Evolutionary conservation across 441 rosid species (phyloP).

Genomic region (Erodium chrysanthum): DNA sequence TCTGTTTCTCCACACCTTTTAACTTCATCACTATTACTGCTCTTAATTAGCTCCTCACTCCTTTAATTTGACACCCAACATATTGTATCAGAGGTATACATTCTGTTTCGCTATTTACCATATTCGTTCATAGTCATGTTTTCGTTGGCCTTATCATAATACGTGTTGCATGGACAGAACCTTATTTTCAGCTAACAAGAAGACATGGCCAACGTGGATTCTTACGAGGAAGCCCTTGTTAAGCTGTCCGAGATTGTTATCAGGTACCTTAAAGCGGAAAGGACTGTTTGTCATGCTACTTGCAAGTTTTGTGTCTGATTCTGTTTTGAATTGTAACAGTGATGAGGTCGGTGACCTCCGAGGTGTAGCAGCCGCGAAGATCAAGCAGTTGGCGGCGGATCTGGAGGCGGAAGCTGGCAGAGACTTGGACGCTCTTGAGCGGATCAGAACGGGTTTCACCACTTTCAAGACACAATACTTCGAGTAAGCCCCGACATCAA

Average conservation of each 20-base stretch:
- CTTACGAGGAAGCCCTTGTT: background rate
- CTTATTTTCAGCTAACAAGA: background rate
- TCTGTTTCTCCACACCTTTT: background rate
- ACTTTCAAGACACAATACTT: slow-evolving; percentile 1
- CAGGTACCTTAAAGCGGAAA: background rate
- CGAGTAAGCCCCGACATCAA: too few relatives aligned
- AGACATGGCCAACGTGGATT: background rate
- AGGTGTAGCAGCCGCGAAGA: background rate
- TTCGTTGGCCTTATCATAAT: too few relatives aligned
- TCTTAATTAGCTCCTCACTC: background rate
- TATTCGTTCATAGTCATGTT: too few relatives aligned
- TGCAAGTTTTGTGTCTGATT: too few relatives aligned
- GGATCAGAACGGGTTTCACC: background rate
- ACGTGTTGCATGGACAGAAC: too few relatives aligned
- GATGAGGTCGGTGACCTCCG: background rate
- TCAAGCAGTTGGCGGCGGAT: background rate
- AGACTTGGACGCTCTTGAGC: background rate
- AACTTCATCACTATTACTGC: background rate
- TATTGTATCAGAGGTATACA: background rate
- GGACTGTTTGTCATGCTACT: too few relatives aligned
- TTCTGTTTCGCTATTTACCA: too few relatives aligned
- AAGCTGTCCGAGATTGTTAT: background rate
- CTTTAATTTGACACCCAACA: background rate
- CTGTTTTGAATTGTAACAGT: background rate
- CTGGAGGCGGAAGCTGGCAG: background rate